A percentile compares a stretch with the other conserved stretches of the same genome.
phyloP scores from a whole-genome alignment of 441 rosid genomes.

The Erysimum pusillum region DNA sequence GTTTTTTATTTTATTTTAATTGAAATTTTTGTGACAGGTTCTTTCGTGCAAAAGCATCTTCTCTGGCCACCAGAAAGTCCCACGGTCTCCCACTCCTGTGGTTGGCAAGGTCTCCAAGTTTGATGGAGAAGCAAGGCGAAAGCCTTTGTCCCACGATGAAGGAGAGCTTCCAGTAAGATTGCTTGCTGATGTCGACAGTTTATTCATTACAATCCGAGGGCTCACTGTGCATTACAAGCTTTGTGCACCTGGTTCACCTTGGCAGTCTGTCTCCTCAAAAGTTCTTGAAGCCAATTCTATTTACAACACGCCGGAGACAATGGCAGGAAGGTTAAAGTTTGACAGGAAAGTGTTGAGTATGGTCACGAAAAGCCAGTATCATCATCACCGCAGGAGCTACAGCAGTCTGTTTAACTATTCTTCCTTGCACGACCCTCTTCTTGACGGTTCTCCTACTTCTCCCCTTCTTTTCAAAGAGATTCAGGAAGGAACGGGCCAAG shows the following conservation, averaged over 20 bases:
- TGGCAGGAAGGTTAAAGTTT: slow-evolving; percentile 67
- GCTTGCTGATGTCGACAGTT: slow-evolving; percentile 86
- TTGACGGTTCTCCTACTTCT: slow-evolving; percentile 69
- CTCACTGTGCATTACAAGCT: slow-evolving; percentile 86
- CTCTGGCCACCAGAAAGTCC: slow-evolving; percentile 86
- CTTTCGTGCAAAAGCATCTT: slow-evolving; percentile 88
- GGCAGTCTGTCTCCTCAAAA: slow-evolving; percentile 60
- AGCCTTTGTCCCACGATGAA: slow-evolving; percentile 66
- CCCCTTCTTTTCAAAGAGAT: slow-evolving; percentile 69
- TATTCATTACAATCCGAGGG: slow-evolving; percentile 69
- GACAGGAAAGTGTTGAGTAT: slow-evolving; percentile 63
- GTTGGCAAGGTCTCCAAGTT: slow-evolving; percentile 73
- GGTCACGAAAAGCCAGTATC: slow-evolving; percentile 58
- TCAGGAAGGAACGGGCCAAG: slow-evolving; percentile 61
- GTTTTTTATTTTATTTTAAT: background rate
- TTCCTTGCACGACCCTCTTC: slow-evolving; percentile 76
- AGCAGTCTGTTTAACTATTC: slow-evolving; percentile 77
- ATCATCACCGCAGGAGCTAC: slow-evolving; percentile 79
- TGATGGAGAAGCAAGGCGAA: slow-evolving; percentile 76
- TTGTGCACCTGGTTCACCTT: slow-evolving; percentile 68
- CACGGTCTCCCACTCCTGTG: slow-evolving; percentile 86
- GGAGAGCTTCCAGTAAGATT: slow-evolving; percentile 76
- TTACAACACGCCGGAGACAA: slow-evolving; percentile 61
- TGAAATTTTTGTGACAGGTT: slow-evolving; percentile 58
- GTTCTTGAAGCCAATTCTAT: slow-evolving; percentile 56